Evolutionary conservation across 129 eudicot species (phyloP).

Genomic region (Sambucus nigra): DNA sequence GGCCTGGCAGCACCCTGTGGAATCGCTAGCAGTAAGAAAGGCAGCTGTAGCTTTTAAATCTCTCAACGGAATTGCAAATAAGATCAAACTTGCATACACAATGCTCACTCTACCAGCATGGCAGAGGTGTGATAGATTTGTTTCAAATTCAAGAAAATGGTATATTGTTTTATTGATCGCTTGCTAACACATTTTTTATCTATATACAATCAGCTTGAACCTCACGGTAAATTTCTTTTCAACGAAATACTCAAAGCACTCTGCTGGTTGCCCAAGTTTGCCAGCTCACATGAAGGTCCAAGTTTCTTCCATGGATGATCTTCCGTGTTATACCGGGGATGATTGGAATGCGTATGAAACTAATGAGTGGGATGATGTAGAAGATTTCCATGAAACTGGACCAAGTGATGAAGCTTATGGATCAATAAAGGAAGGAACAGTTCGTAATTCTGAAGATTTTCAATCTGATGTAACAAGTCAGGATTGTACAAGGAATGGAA

Average conservation of each 20-base stretch:
- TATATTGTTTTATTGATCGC: neutral
- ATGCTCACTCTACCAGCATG: slow-evolving; percentile 84
- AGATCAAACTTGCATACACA: slow-evolving; percentile 69
- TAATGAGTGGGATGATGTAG: slow-evolving; percentile 4
- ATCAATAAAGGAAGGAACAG: neutral
- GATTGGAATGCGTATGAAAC: slow-evolving; percentile 16
- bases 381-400: too few species aligned
- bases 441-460: slow-evolving; percentile 4
- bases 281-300: slow-evolving; percentile 70
- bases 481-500: too few species aligned
- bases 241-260: slow-evolving; percentile 57
- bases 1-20: slow-evolving; percentile 98
- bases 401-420: neutral
- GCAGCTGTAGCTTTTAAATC: slow-evolving; percentile 70
- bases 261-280: slow-evolving; percentile 63
- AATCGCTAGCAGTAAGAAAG: slow-evolving; percentile 68
- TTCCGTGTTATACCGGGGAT: slow-evolving; percentile 54
- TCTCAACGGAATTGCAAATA: slow-evolving; percentile 62
- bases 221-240: slow-evolving; percentile 71
- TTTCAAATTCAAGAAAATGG: neutral
- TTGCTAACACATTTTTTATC: slow-evolving; percentile 1
- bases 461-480: neutral
- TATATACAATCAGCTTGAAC: slow-evolving; percentile 40
- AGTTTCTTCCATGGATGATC: slow-evolving; percentile 67
- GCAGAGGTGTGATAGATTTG: slow-evolving; percentile 42